These are phyloP conservation scores for Parachlorella kessleri DNA, from an alignment of 139 green algal species.

Conservation along the genomic window DNA sequence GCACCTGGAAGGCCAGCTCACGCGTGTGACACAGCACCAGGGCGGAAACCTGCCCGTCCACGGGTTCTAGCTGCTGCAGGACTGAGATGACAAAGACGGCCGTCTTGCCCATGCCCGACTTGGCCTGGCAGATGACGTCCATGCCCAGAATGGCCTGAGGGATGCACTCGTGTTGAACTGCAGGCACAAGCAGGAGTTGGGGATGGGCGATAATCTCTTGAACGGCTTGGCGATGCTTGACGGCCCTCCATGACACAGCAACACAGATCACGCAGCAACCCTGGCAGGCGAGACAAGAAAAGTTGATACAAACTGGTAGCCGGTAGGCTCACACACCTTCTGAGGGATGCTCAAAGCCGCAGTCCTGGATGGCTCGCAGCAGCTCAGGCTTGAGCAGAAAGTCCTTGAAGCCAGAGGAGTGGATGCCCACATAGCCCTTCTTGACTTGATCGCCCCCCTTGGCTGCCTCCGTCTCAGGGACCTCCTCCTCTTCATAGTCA, in stretches of 20 bases:
- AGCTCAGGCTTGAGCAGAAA: slow-evolving; percentile 97
- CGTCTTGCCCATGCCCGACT: slow-evolving; percentile 99
- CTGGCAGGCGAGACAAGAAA: too few relatives aligned
- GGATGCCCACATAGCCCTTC: slow-evolving; percentile 97
- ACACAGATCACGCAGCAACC: too few relatives aligned
- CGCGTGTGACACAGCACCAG: slow-evolving; percentile 98
- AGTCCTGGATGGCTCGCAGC: slow-evolving; percentile 94
- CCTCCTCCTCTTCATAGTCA: slow-evolving; percentile 92
- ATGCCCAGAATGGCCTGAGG: slow-evolving; percentile 97
- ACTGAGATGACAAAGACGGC: slow-evolving; percentile 99
- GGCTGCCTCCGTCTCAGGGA: slow-evolving; percentile 45
- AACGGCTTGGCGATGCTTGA: too few relatives aligned
- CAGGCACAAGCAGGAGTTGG: slow-evolving; percentile 3
- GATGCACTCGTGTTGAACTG: slow-evolving; percentile 99
- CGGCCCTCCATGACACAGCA: too few relatives aligned
- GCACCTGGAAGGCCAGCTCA: slow-evolving; percentile 97
- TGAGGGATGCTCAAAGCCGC: slow-evolving; percentile 99
- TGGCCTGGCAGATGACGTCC: slow-evolving; percentile 99
- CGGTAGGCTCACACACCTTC: slow-evolving; percentile 92
- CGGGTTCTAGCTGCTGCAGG: slow-evolving; percentile 93
- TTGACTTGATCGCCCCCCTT: slow-evolving; percentile 71
- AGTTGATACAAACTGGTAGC: too few relatives aligned
- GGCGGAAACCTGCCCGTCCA: slow-evolving; percentile 73
- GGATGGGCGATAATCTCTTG: too few relatives aligned
- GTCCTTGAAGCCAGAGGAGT: slow-evolving; percentile 98